A percentile compares a stretch with the other conserved stretches of the same genome.
phyloP scores from a whole-genome alignment of 1,284 basidiomycete genomes.

The Coniophora puteana region DNA sequence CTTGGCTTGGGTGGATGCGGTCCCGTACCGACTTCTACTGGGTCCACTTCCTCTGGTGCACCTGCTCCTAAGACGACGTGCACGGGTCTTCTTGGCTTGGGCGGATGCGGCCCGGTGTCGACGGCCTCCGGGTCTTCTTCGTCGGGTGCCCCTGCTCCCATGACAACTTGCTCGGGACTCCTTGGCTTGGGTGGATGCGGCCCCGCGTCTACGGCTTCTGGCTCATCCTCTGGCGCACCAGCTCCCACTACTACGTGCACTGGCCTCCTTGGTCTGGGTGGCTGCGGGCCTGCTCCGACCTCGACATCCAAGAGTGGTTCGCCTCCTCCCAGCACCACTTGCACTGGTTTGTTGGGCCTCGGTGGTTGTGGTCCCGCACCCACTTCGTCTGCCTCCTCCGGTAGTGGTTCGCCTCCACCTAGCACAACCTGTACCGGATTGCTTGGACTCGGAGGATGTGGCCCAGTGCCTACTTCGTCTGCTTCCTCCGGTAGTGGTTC shows the following conservation, averaged over 20 bases:
- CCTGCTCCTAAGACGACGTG: not conserved
- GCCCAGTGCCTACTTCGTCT: not conserved
- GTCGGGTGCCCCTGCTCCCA: not conserved
- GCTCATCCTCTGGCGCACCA: not conserved
- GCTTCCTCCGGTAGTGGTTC: not conserved
- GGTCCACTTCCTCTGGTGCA: no score
- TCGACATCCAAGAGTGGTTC: not conserved
- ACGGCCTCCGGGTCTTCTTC: constrained; percentile 4
- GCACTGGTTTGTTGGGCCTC: not conserved
- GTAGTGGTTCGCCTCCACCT: not conserved
- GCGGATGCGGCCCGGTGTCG: not conserved
- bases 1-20: not conserved
- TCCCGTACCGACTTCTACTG: not conserved
- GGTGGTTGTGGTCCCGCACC: not conserved
- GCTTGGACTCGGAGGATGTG: not conserved
- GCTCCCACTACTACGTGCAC: not conserved
- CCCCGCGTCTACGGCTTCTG: constrained; percentile 1
- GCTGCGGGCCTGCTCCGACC: not conserved
- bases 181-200: not conserved
- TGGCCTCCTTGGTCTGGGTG: not conserved
- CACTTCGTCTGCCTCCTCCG: constrained; percentile 1
- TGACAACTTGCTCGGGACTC: not conserved
- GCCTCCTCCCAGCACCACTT: not conserved
- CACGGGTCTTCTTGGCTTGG: not conserved
- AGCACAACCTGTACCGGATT: not conserved